Percentiles rank a stretch among this genome's conserved stretches.
phyloP scores from a whole-genome alignment of 805 yeast genomes.

The Starmera amethionina region DNA sequence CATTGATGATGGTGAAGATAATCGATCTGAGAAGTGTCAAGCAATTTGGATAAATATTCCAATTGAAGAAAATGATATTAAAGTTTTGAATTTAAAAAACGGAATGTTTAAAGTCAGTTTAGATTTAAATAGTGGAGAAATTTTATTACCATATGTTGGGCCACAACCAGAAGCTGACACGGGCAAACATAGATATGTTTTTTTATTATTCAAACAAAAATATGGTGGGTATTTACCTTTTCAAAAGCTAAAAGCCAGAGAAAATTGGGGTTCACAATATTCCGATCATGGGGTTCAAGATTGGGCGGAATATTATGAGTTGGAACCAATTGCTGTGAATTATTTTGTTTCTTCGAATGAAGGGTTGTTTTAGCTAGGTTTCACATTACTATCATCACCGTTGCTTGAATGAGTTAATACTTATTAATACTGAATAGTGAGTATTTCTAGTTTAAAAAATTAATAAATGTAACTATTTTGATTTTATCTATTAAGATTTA shows the following conservation, averaged over 20 bases:
- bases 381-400: no score
- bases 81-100: background rate
- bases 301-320: slow-evolving; percentile 12
- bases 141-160: slow-evolving; percentile 9
- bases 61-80: slow-evolving; percentile 3
- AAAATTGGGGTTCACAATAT: slow-evolving; percentile 15
- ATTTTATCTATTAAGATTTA: no score
- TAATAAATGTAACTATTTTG: no score
- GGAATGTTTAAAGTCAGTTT: slow-evolving; percentile 4
- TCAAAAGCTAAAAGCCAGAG: slow-evolving; percentile 9
- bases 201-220: slow-evolving; percentile 12
- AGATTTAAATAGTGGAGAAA: slow-evolving; percentile 3
- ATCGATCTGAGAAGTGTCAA: slow-evolving; percentile 4
- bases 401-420: no score
- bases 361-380: slow-evolving; percentile 6
- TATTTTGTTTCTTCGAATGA: slow-evolving; percentile 12
- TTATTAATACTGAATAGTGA: no score
- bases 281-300: slow-evolving; percentile 11
- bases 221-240: slow-evolving; percentile 7
- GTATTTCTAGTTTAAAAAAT: no score
- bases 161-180: slow-evolving; percentile 10
- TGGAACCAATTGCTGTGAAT: slow-evolving; percentile 13
- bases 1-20: slow-evolving; percentile 1
- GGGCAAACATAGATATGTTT: slow-evolving; percentile 10
- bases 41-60: slow-evolving; percentile 13